Conservation (phyloP, 257 asterid genomes). For the Ilex asprella region DNA sequence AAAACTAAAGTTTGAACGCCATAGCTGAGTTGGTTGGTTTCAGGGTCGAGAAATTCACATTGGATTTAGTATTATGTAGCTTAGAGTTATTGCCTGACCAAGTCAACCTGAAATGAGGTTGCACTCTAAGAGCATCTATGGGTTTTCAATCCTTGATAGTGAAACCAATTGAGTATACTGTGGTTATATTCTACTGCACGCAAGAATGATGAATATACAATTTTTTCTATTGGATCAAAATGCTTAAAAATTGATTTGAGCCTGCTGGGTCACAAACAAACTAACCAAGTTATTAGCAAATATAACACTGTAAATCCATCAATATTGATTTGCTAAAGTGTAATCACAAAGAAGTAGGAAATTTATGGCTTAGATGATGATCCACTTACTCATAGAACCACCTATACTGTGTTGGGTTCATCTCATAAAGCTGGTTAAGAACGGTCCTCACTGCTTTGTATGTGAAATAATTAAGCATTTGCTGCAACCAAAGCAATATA, state of each 20-base stretch:
- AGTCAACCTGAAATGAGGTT: no score
- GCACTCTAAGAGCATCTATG: no score
- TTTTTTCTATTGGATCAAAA: neutral
- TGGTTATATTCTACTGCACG: no score
- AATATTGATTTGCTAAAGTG: neutral
- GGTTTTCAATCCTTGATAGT: no score
- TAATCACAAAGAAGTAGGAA: neutral
- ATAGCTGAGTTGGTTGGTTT: no score
- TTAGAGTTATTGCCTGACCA: no score
- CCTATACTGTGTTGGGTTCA: slow-evolving; percentile 80
- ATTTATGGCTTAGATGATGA: neutral
- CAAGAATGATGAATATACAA: no score
- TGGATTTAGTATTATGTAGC: no score
- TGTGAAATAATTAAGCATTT: slow-evolving; percentile 72
- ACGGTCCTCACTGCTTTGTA: slow-evolving; percentile 93
- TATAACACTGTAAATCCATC: neutral
- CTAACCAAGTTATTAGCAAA: neutral
- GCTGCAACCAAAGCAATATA: slow-evolving; percentile 37
- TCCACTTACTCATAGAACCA: slow-evolving; percentile 77
- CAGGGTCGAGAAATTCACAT: no score
- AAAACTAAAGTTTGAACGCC: no score
- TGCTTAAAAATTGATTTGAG: neutral
- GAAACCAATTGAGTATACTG: no score
- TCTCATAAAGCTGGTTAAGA: slow-evolving; percentile 76
- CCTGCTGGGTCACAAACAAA: no score